Percentiles rank a stretch among this genome's conserved stretches.
Conservation (phyloP, 257 asterid genomes). For the Anisodus tanguticus region DNA sequence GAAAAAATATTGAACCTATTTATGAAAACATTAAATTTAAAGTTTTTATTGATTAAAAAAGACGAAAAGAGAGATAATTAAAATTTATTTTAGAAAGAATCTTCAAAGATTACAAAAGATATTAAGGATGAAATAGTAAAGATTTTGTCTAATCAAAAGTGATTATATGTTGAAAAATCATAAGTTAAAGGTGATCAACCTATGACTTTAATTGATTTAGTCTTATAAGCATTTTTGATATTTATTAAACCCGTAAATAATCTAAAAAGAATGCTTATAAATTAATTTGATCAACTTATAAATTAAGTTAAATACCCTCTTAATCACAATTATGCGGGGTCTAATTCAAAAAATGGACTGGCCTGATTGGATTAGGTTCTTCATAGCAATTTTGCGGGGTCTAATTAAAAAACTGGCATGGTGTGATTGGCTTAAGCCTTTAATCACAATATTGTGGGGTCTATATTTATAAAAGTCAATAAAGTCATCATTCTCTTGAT, state of each 20-base stretch:
- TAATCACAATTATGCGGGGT: conserved; percentile 9
- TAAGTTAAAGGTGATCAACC: neutral
- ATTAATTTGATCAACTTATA: too few species aligned
- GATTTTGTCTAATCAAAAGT: neutral
- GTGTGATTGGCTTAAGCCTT: neutral
- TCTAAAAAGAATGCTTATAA: neutral
- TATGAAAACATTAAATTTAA: too few species aligned
- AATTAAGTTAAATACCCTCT: neutral
- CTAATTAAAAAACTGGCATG: neutral
- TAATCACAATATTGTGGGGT: conserved; percentile 8
- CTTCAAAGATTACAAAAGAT: neutral
- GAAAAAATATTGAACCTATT: neutral
- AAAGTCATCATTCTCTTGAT: conserved; percentile 31
- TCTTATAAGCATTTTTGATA: neutral
- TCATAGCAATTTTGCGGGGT: conserved; percentile 18
- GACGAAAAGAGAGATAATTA: neutral
- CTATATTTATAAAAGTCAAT: neutral
- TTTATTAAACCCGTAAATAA: neutral
- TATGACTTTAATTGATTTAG: neutral
- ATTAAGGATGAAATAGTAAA: neutral
- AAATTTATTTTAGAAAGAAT: neutral
- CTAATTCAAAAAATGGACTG: neutral
- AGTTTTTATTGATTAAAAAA: too few species aligned
- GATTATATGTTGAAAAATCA: neutral
- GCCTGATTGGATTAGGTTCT: conserved; percentile 29